Conservation (phyloP, 208 protist genomes). For the Angomonas deanei region DNA sequence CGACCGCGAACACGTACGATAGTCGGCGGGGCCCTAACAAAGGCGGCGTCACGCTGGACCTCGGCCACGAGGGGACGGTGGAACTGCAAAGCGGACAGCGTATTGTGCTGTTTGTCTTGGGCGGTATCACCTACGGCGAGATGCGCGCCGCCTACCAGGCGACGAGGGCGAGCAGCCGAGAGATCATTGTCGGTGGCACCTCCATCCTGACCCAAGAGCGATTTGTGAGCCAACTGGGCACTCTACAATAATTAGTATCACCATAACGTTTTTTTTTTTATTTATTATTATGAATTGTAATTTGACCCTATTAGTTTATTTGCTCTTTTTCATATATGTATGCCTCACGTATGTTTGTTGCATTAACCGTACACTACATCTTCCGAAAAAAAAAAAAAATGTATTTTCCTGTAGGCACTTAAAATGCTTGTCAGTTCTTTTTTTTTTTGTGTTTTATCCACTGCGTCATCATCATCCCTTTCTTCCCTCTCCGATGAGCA, state of each 20-base stretch:
- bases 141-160: constrained; percentile 60
- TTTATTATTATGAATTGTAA: neutral
- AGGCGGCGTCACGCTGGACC: constrained; percentile 26
- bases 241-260: constrained; percentile 21
- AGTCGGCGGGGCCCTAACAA: constrained; percentile 8
- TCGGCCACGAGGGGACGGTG: constrained; percentile 40
- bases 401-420: too few species aligned
- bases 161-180: constrained; percentile 31
- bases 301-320: too few species aligned
- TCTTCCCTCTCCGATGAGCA: too few species aligned
- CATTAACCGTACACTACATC: too few species aligned
- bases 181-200: constrained; percentile 68
- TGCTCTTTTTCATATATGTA: too few species aligned
- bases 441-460: too few species aligned
- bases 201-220: constrained; percentile 44
- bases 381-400: too few species aligned
- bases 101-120: constrained; percentile 72
- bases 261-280: constrained; percentile 8
- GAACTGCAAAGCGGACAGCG: constrained; percentile 32
- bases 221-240: constrained; percentile 35
- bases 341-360: too few species aligned
- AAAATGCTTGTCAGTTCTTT: too few species aligned
- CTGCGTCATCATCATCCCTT: too few species aligned
- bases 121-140: constrained; percentile 68
- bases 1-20: neutral